Evolutionary conservation across 164 flowering plant genomes (phyloP).

Genomic region (Vitis riparia): DNA sequence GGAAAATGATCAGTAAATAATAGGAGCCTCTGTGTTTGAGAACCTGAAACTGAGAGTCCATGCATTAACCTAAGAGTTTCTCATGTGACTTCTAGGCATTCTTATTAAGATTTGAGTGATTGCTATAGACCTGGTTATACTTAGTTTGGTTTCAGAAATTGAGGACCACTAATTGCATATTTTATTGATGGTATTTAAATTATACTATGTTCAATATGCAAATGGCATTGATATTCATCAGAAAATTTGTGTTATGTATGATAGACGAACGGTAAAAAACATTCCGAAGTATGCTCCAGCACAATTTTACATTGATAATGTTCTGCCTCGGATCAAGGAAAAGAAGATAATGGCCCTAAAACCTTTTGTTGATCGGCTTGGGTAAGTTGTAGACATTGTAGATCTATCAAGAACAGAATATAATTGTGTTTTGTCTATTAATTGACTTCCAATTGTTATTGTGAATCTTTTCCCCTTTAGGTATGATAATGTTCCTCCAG

Average conservation of each 20-base stretch:
- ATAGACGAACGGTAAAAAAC: slow-evolving; percentile 93
- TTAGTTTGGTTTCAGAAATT: too few species aligned
- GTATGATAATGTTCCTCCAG: slow-evolving; percentile 94
- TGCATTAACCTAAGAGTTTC: too few species aligned
- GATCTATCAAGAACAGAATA: background rate
- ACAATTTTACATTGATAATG: slow-evolving; percentile 95
- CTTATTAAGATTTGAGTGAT: too few species aligned
- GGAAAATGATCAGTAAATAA: too few species aligned
- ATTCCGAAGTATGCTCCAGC: slow-evolving; percentile 99
- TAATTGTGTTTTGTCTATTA: background rate
- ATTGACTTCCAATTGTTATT: background rate
- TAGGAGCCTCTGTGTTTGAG: too few species aligned
- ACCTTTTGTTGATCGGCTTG: slow-evolving; percentile 98
- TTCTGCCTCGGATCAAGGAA: slow-evolving; percentile 92
- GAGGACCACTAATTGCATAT: too few species aligned
- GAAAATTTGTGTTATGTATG: slow-evolving; percentile 9
- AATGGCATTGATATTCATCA: background rate
- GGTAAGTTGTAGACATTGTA: slow-evolving; percentile 50
- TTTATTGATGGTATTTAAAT: too few species aligned
- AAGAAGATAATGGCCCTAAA: slow-evolving; percentile 99
- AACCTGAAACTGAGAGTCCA: too few species aligned
- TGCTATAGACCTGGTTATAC: too few species aligned
- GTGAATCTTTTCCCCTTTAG: slow-evolving; percentile 38
- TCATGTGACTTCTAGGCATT: too few species aligned
- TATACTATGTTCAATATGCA: too few species aligned